Evolutionary conservation across 345 rosid species (phyloP), one percentile per base, ranked within the genome.

Genomic region (Kernera saxatilis): DNA sequence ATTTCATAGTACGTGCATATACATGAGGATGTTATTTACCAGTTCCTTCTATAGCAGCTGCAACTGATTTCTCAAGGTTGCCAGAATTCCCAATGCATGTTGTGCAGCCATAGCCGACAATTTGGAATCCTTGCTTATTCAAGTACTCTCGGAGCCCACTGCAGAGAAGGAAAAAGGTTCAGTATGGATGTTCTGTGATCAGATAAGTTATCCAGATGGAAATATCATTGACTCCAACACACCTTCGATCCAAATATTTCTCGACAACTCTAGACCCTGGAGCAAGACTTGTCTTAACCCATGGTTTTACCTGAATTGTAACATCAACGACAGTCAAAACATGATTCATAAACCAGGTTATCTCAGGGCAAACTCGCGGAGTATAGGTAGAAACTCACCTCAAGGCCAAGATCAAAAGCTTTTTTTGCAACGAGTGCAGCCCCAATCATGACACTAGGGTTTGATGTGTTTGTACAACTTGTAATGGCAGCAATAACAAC

Each of bases 261-360:
- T 83, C 84, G 39, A 88, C 92, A 71, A 88, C 91, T 57, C 92
- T 85, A 54, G 92, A 91, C 4, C 97, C 97, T 8, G 92, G 92
- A 40, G 84, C 92, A 72, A 90, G 94, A 74, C 92, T 90, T 33
- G 97, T 90, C 74, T 88, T 88, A 59, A 90, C 75, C 97, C 97
- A 91, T 69, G 95, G 92, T 73, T 91, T 86, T 62, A 91, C 89
- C 97, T 88, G 83, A 66, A 61, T 46, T 13, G 40, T n/a, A 45
- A 45, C 56, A 5, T 44, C 53, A 63, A 50, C 17, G 1, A 30
- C 51, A 71, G 22, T 64, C 33, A 77, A 40, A 6, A 43, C 39
- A 49, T 9, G 50, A 58, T 48, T 18, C 41, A 71, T 30, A 25
- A 6, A 18, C 36, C 70, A 63, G 15, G 43, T 30, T 7, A 49